Evolutionary conservation across 1,139 yeast species (phyloP).

Genomic region (Hyphopichia fennica): DNA sequence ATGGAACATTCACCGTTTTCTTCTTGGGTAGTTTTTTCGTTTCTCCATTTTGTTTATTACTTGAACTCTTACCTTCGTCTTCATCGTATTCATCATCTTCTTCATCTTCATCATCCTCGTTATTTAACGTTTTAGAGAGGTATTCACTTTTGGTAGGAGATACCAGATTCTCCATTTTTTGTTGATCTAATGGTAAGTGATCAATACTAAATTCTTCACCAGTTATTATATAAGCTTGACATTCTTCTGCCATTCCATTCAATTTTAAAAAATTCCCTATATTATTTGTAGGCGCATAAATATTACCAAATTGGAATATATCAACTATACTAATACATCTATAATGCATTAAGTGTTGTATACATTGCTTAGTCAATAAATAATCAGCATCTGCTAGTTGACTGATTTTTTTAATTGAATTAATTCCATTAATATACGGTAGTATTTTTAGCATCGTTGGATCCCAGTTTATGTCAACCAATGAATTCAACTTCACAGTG

Average conservation of each 20-base stretch:
- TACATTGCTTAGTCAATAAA: conserved; percentile 76
- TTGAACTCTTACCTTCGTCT: background rate
- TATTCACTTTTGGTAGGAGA: background rate
- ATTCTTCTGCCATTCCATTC: conserved; percentile 71
- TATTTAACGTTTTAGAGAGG: background rate
- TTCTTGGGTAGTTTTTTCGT: background rate
- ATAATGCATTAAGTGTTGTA: conserved; percentile 89
- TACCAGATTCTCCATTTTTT: background rate
- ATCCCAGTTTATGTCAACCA: conserved; percentile 94
- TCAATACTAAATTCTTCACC: conserved; percentile 9
- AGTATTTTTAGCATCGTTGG: conserved; percentile 90
- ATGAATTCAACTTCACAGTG: conserved; percentile 65
- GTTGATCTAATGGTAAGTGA: background rate
- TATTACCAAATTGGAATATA: conserved; percentile 83
- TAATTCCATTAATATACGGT: conserved; percentile 85
- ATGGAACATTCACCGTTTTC: conserved; percentile 42
- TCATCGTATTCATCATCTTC: background rate
- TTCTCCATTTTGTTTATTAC: background rate
- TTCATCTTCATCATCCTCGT: background rate
- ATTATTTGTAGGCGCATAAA: conserved; percentile 85
- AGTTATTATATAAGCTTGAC: conserved; percentile 74
- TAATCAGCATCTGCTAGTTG: conserved; percentile 81
- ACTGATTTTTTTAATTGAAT: conserved; percentile 76
- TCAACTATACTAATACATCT: conserved; percentile 81
- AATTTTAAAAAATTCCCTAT: conserved; percentile 67